phyloP scores from a whole-genome alignment of 768 basidiomycete species.

The Russula vinacea region DNA sequence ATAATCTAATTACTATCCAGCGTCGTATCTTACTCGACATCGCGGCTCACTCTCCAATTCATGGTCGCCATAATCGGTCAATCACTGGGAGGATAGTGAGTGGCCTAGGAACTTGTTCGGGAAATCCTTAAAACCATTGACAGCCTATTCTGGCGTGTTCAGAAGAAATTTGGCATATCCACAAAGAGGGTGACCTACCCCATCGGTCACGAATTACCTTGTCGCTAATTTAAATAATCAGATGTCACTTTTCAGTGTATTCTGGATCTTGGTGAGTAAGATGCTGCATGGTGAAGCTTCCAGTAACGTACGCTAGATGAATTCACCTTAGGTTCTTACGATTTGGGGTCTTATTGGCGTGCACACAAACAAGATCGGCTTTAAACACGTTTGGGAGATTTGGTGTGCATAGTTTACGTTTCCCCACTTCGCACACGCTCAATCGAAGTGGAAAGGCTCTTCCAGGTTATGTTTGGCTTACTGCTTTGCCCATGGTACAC shows the following conservation, averaged over 20 bases:
- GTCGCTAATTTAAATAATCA: constrained; percentile 31
- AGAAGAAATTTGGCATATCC: constrained; percentile 58
- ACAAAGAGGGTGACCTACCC: constrained; percentile 54
- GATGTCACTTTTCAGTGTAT: constrained; percentile 70
- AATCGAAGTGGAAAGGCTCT: constrained; percentile 45
- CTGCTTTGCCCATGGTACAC: constrained; percentile 80
- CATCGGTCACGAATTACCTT: not conserved
- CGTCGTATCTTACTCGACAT: constrained; percentile 66
- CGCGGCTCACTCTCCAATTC: constrained; percentile 63
- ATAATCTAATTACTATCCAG: constrained; percentile 36
- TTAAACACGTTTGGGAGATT: constrained; percentile 81
- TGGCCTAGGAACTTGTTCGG: constrained; percentile 2
- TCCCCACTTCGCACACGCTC: not conserved
- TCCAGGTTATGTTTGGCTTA: constrained; percentile 67
- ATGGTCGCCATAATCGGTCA: constrained; percentile 65
- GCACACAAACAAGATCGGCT: constrained; percentile 69
- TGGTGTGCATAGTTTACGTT: constrained; percentile 43
- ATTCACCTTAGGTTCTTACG: constrained; percentile 49
- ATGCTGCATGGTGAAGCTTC: not conserved
- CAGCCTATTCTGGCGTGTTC: constrained; percentile 66
- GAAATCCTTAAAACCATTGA: not conserved
- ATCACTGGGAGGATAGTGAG: constrained; percentile 66
- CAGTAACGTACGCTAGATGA: not conserved
- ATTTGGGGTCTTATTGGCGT: constrained; percentile 78
- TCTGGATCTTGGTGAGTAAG: constrained; percentile 61